A percentile compares a stretch with the other conserved stretches of the same genome.
These are phyloP conservation scores for Tetrahymena thermophila DNA, from an alignment of 73 alveolate genomes.

Conservation along the genomic window DNA sequence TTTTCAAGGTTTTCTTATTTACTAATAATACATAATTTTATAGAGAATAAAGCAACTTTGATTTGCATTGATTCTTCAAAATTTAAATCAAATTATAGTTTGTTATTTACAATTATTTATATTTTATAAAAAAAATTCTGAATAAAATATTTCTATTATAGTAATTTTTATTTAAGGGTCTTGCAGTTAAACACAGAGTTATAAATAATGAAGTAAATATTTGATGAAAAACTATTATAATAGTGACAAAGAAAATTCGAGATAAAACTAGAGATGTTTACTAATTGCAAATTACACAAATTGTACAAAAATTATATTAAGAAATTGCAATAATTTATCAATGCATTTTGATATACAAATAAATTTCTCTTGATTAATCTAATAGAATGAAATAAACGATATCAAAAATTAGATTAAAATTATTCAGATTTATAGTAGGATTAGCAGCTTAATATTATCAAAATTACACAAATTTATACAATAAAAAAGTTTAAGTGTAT, in stretches of 20 bases:
- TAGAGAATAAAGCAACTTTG: neutral
- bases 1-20: neutral
- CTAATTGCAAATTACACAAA: neutral
- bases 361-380: neutral
- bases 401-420: neutral
- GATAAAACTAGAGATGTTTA: neutral
- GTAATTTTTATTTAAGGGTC: neutral
- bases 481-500: neutral
- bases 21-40: neutral
- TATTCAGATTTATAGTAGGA: neutral
- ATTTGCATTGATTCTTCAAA: neutral
- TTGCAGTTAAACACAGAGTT: neutral
- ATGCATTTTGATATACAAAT: neutral
- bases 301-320: neutral
- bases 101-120: neutral
- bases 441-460: neutral
- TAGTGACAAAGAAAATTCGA: neutral
- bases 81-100: neutral
- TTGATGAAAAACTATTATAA: neutral
- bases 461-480: neutral
- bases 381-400: neutral
- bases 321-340: neutral
- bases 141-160: neutral
- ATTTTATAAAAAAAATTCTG: neutral
- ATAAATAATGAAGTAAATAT: no score